Percentiles rank a stretch among this genome's conserved stretches.
Evolutionary conservation across 2,329 filamentous ascomycete genomes (phyloP).

Genomic region (Talaromyces sp.): DNA sequence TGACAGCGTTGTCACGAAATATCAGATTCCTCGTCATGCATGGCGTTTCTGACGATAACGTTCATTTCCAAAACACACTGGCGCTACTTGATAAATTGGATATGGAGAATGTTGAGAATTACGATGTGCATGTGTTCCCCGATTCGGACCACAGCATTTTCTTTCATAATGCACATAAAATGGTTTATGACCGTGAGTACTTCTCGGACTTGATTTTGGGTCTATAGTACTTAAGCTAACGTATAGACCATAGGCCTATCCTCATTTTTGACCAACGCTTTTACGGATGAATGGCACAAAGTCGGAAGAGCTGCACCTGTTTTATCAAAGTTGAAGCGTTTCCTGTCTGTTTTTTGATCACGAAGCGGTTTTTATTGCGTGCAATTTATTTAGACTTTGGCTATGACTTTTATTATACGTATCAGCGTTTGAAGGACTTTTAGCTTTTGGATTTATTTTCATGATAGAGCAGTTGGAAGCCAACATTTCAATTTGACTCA

Average conservation of each 20-base stretch:
- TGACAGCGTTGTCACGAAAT: conserved; percentile 64
- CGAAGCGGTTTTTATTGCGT: not conserved
- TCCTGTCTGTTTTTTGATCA: not conserved
- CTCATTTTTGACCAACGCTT: conserved; percentile 10
- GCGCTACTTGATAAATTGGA: conserved; percentile 83
- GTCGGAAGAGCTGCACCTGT: not conserved
- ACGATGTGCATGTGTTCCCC: conserved; percentile 93
- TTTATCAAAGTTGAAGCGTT: not conserved
- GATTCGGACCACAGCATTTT: conserved; percentile 93
- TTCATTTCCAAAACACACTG: conserved; percentile 92
- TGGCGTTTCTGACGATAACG: conserved; percentile 93
- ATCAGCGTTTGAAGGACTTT: not conserved
- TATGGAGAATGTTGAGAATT: conserved; percentile 76
- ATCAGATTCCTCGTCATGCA: conserved; percentile 94
- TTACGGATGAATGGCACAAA: conserved; percentile 11
- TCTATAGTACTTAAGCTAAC: not conserved
- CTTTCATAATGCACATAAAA: conserved; percentile 85
- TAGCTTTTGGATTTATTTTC: not conserved
- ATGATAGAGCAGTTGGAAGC: not conserved
- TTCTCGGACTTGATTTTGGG: not conserved
- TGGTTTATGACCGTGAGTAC: conserved; percentile 86
- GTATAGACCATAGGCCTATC: conserved; percentile 1
- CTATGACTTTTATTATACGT: not conserved
- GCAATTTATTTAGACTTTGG: not conserved
- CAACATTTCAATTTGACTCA: not conserved